These are phyloP conservation scores for Smittium mucronatum DNA, from an alignment of 371 early-diverging fungal species.

Conservation along the genomic window DNA sequence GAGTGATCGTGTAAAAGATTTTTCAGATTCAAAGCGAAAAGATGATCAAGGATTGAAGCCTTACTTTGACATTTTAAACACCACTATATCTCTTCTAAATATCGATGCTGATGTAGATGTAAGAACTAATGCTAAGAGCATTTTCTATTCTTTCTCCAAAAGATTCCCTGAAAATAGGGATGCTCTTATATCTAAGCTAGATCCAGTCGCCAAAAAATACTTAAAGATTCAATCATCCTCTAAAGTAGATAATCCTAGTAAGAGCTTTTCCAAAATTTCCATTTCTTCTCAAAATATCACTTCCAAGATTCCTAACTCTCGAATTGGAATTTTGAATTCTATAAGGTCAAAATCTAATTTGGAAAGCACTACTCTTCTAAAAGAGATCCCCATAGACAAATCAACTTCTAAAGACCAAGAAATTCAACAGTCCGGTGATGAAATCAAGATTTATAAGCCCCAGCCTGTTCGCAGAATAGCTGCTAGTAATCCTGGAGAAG, in stretches of 20 bases:
- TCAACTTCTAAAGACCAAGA: too few species aligned
- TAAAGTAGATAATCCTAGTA: not conserved
- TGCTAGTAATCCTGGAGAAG: not conserved
- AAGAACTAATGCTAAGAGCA: slow-evolving; percentile 24
- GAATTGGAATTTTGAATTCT: not conserved
- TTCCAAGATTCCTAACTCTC: not conserved
- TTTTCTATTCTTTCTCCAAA: slow-evolving; percentile 26
- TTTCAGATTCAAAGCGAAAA: too few species aligned
- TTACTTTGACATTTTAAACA: slow-evolving; percentile 21
- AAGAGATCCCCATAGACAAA: not conserved
- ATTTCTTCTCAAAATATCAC: not conserved
- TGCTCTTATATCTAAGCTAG: slow-evolving; percentile 1
- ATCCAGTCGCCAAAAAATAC: slow-evolving; percentile 25
- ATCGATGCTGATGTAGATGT: slow-evolving; percentile 33
- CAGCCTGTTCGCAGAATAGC: not conserved
- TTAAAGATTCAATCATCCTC: slow-evolving; percentile 18
- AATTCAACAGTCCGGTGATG: not conserved
- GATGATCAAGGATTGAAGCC: slow-evolving; percentile 21
- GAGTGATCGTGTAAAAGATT: slow-evolving; percentile 18
- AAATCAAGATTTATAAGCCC: not conserved
- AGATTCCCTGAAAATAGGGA: slow-evolving; percentile 15
- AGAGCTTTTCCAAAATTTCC: not conserved
- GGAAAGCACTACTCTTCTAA: not conserved
- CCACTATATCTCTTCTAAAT: slow-evolving; percentile 21
- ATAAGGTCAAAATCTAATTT: not conserved